Base-by-base conservation (phyloP, 106 monocot species). In the Apostasia ramifera region DNA sequence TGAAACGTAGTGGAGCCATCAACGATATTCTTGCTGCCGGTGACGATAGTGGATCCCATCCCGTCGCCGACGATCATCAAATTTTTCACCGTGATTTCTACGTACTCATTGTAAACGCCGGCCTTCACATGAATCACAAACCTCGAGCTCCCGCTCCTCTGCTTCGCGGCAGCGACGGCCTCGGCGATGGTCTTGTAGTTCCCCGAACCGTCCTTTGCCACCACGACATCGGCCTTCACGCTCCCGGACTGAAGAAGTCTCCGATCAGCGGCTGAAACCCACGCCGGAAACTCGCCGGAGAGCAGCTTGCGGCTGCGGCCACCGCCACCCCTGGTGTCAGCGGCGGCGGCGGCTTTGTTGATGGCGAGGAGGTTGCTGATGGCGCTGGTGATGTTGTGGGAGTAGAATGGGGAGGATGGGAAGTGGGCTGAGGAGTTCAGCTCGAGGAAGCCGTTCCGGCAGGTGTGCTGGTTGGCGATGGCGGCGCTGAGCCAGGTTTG, bases 61-160 rank as follows among this genome's bases (percentile, higher is more conserved):
- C 77, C 82, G 53, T 77, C 82, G 6, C 82, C 82, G 40, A 82
- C 41, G n/a, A 82, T 66, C 66, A 66, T 70, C 3, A 82, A 8
- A 55, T 82, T 77, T 51, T 65, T 66, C 63, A 40, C 58, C 4
- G 61, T 61, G n/a, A 77, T 41, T 7, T 38, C 40, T 6, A 82
- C 74, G 9, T 82, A 55, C 58, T 82, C 82, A 0, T 70, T 49
- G 56, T 82, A 82, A 4, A 47, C 58, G 0, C 82, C 82, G 26
- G 73, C 77, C 44, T 73, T 82, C 49, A 82, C 77, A n/a, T 77
- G 41, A 8, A 82, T 73, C 53, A 73, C 73, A 44, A 62, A 79
- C 8, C 67, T 48, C 26, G 48, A 59, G 6, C 39, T 44, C n/a
- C 57, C 67, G n/a, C 56, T 73, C 43, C 69, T 59, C 9, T 9